A percentile compares a stretch with the other conserved stretches of the same genome.
These are phyloP conservation scores for Musa troglodytarum DNA, from an alignment of 176 grass and related monocot genomes.

Conservation along the genomic window DNA sequence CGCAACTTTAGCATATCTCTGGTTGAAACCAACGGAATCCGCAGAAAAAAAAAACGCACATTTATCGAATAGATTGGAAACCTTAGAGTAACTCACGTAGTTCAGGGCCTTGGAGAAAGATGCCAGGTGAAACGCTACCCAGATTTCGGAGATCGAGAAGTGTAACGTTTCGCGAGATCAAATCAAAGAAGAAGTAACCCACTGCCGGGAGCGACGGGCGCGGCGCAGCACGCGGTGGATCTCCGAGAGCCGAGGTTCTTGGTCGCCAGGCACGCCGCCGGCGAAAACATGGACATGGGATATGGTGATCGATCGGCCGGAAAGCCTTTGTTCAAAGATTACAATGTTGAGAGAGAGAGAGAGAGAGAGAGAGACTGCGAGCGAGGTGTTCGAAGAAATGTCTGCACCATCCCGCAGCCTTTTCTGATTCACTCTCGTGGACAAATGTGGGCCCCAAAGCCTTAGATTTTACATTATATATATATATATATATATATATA, in stretches of 20 bases:
- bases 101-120: constrained; percentile 68
- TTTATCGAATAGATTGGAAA: not conserved
- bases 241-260: constrained; percentile 33
- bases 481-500: no score
- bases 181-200: constrained; percentile 19
- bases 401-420: no score
- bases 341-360: no score
- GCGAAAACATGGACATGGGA: constrained; percentile 24
- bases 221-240: constrained; percentile 18
- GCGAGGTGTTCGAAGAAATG: no score
- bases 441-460: no score
- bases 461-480: no score
- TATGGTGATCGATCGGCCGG: no score
- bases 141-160: not conserved
- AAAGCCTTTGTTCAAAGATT: no score
- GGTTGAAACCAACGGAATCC: constrained; percentile 10
- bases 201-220: constrained; percentile 10
- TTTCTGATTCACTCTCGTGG: no score
- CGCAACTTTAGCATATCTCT: not conserved
- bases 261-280: constrained; percentile 43
- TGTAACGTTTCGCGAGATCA: not conserved
- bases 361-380: no score
- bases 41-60: not conserved
- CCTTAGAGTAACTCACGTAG: constrained; percentile 41
- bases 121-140: constrained; percentile 26